These are phyloP conservation scores for Globisporangium cederbergense DNA, from an alignment of 352 stramenopile genomes.

Conservation along the genomic window DNA sequence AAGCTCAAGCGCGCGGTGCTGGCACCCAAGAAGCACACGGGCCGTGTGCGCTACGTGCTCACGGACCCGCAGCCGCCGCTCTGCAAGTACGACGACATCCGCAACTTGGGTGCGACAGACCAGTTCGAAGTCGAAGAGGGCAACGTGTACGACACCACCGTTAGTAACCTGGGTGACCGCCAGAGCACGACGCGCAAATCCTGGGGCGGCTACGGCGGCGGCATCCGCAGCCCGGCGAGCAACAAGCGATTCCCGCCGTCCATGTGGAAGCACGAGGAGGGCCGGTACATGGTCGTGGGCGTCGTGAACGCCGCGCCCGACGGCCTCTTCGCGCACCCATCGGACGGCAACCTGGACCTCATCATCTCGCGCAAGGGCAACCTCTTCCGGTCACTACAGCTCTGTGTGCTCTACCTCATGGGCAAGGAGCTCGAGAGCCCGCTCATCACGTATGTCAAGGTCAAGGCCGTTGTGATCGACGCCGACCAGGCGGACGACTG, in stretches of 20 bases:
- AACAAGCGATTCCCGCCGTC: conserved; percentile 52
- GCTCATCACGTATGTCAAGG: conserved; percentile 74
- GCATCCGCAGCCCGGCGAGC: conserved; percentile 60
- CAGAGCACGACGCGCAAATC: conserved; percentile 55
- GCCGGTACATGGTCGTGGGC: conserved; percentile 65
- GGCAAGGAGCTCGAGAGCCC: conserved; percentile 69
- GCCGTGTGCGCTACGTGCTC: conserved; percentile 62
- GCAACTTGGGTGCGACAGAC: conserved; percentile 66
- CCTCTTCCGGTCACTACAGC: conserved; percentile 37
- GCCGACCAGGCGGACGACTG: conserved; percentile 55
- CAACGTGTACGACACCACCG: conserved; percentile 57
- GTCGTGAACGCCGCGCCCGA: conserved; percentile 72
- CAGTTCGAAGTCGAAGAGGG: conserved; percentile 84
- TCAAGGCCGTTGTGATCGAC: conserved; percentile 72
- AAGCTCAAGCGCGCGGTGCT: conserved; percentile 69
- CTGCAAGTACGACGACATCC: conserved; percentile 72
- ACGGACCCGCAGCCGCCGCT: conserved; percentile 61
- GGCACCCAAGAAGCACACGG: conserved; percentile 61
- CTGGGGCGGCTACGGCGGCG: conserved; percentile 51
- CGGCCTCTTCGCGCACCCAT: conserved; percentile 67
- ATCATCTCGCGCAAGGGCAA: conserved; percentile 72
- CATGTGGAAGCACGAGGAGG: conserved; percentile 61
- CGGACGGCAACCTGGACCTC: conserved; percentile 74
- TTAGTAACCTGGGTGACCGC: conserved; percentile 20
- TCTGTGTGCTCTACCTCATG: conserved; percentile 64